Base-by-base conservation (phyloP, 2,329 filamentous ascomycete genomes). In the Colletotrichum kahawae region DNA sequence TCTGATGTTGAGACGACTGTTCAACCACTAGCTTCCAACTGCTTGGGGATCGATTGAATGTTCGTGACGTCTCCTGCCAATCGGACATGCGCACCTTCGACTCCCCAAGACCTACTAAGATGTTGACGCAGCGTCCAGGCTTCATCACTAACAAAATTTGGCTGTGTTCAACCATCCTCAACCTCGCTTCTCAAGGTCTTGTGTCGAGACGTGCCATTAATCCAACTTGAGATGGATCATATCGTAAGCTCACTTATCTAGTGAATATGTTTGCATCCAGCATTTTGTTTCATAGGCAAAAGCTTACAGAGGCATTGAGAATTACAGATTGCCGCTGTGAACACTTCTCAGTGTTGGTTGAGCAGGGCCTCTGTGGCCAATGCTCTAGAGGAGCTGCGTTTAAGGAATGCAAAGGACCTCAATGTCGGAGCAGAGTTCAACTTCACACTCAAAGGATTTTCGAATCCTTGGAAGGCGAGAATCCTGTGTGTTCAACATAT, bases 401-500 rank as follows among this genome's bases (percentile, higher is more conserved):
- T 18, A 43, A 43, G 18, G 18, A 43, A 43, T 10, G 38, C 38
- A 43, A 43, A 0, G 16, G 8, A 43, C 38, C 18, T 43, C 8
- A 43, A 43, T 8, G 38, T 43, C 8, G 38, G 38, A 43, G 66
- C 31, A 24, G 66, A 16, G 14, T 16, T 29, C 7, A 27, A 59
- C 14, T 67, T 43, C 0, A 0, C 10, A 3, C 16, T 43, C 18
- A 1, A 0, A n/a, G 1, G 6, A 5, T 43, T 43, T 43, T 9
- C 38, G 24, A 24, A 24, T 43, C 8, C 16, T 43, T 3, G 38
- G 38, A 10, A 43, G 1, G 38, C 38, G 5, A n/a, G 9, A 43
- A n/a, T 10, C 18, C 2, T n/a, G 5, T 24, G 16, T 43, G 16
- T 10, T 5, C 8, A 6, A 5, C 4, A 43, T 43, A 43, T n/a